A percentile compares a stretch with the other conserved stretches of the same genome.
These are phyloP conservation scores for Yamadazyma diddensiae DNA, from an alignment of 1,139 yeast species.

Conservation along the genomic window DNA sequence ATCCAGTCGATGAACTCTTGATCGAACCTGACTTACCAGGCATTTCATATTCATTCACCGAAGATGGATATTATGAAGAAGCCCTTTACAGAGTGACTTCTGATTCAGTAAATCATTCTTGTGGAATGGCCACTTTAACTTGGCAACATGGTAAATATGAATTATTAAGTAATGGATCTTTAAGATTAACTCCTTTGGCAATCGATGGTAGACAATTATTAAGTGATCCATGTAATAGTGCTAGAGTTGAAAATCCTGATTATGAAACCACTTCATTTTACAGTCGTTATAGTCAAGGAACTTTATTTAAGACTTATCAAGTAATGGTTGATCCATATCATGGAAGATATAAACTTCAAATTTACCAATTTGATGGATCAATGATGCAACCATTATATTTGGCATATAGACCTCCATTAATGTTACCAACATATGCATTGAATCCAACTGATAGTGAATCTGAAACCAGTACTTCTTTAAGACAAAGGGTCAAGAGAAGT, in stretches of 20 bases:
- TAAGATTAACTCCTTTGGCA: constrained; percentile 67
- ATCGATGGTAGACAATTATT: constrained; percentile 93
- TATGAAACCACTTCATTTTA: constrained; percentile 46
- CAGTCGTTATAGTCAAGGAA: constrained; percentile 67
- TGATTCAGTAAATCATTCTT: constrained; percentile 70
- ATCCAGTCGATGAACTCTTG: constrained; percentile 89
- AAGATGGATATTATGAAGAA: constrained; percentile 86
- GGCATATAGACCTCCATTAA: constrained; percentile 90
- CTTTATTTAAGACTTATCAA: constrained; percentile 55
- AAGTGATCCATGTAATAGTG: constrained; percentile 75
- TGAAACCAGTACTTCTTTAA: constrained; percentile 37
- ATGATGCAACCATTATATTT: constrained; percentile 83
- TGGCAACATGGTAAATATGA: constrained; percentile 88
- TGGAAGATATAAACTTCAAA: constrained; percentile 73
- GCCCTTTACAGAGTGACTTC: constrained; percentile 78
- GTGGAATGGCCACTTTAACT: constrained; percentile 78
- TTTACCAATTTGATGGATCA: constrained; percentile 80
- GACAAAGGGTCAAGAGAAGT: constrained; percentile 58
- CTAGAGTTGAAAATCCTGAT: constrained; percentile 26
- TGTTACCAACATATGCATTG: constrained; percentile 90
- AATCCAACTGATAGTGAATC: constrained; percentile 68
- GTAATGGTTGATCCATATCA: constrained; percentile 73
- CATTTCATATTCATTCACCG: constrained; percentile 85
- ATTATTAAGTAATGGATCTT: constrained; percentile 60
- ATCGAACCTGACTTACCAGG: constrained; percentile 97